Conservation (phyloP, 441 rosid genomes). For the Euphorbia corollata region DNA sequence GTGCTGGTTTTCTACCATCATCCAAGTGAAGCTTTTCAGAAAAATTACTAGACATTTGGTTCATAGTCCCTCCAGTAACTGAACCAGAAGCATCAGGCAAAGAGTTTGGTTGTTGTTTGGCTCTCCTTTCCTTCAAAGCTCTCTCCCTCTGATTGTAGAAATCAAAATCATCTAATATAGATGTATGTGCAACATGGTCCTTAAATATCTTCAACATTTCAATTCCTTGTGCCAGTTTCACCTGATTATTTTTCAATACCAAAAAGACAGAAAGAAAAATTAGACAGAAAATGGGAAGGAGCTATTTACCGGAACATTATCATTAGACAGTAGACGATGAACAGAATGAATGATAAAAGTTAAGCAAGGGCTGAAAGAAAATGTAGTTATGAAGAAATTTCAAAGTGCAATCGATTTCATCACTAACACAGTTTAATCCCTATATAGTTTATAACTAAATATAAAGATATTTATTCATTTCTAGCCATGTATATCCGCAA, state of each 20-base stretch:
- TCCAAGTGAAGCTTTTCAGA: slow-evolving; percentile 30
- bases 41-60: slow-evolving; percentile 36
- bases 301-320: slow-evolving; percentile 2
- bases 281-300: neutral
- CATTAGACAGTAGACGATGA: neutral
- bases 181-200: slow-evolving; percentile 47
- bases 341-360: neutral
- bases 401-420: neutral
- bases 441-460: neutral
- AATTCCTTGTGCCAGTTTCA: slow-evolving; percentile 58
- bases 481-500: neutral
- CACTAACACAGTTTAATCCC: neutral
- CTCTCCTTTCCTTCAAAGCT: slow-evolving; percentile 41
- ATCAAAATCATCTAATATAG: slow-evolving; percentile 62
- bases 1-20: slow-evolving; percentile 19
- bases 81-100: slow-evolving; percentile 19
- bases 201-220: slow-evolving; percentile 73
- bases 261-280: slow-evolving; percentile 1
- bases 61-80: slow-evolving; percentile 26
- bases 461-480: neutral
- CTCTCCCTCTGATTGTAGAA: slow-evolving; percentile 63
- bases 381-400: neutral
- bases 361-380: neutral
- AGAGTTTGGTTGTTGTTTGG: slow-evolving; percentile 30
- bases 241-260: slow-evolving; percentile 36